Evolutionary conservation across 2,329 filamentous ascomycete genomes (phyloP), one percentile per base, ranked within the genome.

Genomic region (Pseudopithomyces maydicus): DNA sequence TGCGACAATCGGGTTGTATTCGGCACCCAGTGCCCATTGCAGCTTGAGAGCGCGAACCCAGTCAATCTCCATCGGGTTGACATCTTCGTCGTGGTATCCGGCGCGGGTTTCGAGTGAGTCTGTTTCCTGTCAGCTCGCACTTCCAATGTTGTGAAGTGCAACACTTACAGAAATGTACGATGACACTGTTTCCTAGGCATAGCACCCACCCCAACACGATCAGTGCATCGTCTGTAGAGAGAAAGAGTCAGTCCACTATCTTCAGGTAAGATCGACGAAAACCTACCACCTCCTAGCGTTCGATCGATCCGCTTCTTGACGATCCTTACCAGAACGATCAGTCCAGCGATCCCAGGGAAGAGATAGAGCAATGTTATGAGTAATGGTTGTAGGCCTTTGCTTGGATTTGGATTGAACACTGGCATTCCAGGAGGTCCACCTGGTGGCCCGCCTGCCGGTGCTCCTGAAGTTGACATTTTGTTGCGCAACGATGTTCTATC

Each of bases 1-100:
- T 41, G 57, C 57, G 29, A 68, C 57, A 33, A 64, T 54, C 7
- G 62, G 60, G 42, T 63, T 67, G 58, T 68, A 68, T 15, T 56
- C 58, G 15, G 63, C 53, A 10, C 59, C 56, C 20, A 66, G 38
- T 1, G 60, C 63, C 22, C 62, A 64, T 58, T 62, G 63, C 8
- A 61, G 43, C 62, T 58, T 55, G 39, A 23, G 38, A 38, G 44
- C 44, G 44, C 44, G 44, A 26, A 46, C 44, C 44, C 44, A 46
- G 44, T 46, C 26, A 15, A 46, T 46, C 15, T 39, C 46, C 20
- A 55, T 33, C 19, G 48, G 42, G 2, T 50, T 45, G 5, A 65
- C 47, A 50, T 67, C 61, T 55, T 65, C 35, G 17, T 32, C 22
- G 17, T 55, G 51, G 41, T 67, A 66, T 14, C 64, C 64, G 41